A percentile compares a stretch with the other conserved stretches of the same genome.
Conservation (phyloP, 2,329 filamentous ascomycete species). For the Aspergillus brasiliensis region DNA sequence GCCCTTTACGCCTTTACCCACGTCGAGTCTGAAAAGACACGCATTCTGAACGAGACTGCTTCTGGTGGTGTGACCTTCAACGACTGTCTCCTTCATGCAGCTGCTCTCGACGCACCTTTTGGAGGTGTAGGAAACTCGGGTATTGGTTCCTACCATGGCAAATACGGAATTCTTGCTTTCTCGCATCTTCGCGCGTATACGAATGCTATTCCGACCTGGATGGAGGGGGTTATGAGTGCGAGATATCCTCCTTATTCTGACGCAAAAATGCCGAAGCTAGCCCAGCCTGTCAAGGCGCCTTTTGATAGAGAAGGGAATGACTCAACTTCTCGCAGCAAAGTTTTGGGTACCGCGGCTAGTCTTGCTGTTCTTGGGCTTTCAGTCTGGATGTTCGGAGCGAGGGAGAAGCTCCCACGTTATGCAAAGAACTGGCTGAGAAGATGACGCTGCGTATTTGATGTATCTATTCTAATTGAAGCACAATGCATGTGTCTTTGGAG, state of each 20-base stretch:
- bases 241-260: neutral
- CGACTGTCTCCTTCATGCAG: conserved; percentile 11
- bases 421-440: neutral
- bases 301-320: conserved; percentile 5
- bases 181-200: neutral
- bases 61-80: conserved; percentile 17
- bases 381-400: neutral
- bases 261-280: neutral
- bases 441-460: neutral
- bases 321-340: neutral
- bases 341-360: neutral
- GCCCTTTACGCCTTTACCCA: conserved; percentile 48
- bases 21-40: conserved; percentile 37
- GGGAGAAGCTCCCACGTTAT: neutral
- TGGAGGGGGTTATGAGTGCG: neutral
- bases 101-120: conserved; percentile 12
- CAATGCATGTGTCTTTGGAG: neutral
- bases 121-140: conserved; percentile 16
- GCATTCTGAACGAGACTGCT: neutral
- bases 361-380: neutral
- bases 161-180: conserved; percentile 10
- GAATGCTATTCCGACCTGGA: neutral
- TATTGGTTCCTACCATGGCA: conserved; percentile 13
- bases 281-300: neutral
- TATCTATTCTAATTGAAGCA: neutral